These are phyloP conservation scores for Metschnikowia baotianmanensis DNA, from an alignment of 805 yeast genomes.

Conservation along the genomic window DNA sequence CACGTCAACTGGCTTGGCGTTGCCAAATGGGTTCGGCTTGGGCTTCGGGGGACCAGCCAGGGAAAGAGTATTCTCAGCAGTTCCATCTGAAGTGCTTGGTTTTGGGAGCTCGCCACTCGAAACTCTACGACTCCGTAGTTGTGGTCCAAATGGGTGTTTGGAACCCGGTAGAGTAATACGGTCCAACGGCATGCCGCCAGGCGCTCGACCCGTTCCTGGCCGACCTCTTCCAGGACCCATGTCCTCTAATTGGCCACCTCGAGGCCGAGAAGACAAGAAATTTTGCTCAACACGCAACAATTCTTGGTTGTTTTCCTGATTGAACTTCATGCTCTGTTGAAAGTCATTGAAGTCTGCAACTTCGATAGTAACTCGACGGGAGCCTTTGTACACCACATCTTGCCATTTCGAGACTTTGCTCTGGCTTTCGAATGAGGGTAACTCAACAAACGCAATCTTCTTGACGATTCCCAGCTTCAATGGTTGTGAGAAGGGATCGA, in stretches of 20 bases:
- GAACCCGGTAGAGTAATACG: slow-evolving; percentile 7
- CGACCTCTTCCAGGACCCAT: slow-evolving; percentile 7
- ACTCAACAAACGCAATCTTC: slow-evolving; percentile 64
- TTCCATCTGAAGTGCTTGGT: not conserved
- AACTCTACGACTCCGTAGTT: slow-evolving; percentile 5
- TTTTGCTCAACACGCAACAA: slow-evolving; percentile 33
- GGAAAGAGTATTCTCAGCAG: not conserved
- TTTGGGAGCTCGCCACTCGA: not conserved
- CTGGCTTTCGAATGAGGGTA: slow-evolving; percentile 49
- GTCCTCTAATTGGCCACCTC: slow-evolving; percentile 12
- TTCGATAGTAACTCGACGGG: slow-evolving; percentile 38
- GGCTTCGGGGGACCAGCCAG: slow-evolving; percentile 14
- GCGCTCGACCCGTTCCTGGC: slow-evolving; percentile 9
- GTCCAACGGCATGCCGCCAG: slow-evolving; percentile 19
- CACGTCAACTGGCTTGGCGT: slow-evolving; percentile 83
- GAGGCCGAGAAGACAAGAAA: slow-evolving; percentile 22
- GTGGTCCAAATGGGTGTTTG: slow-evolving; percentile 8
- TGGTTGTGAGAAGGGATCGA: slow-evolving; percentile 45
- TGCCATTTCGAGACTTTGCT: slow-evolving; percentile 61
- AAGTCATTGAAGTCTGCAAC: slow-evolving; percentile 41
- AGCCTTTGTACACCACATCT: slow-evolving; percentile 51
- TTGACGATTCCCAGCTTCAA: slow-evolving; percentile 38
- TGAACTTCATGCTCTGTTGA: slow-evolving; percentile 38
- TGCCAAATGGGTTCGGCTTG: slow-evolving; percentile 73
- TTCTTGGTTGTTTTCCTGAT: slow-evolving; percentile 33